Conservation (phyloP, 2,329 filamentous ascomycete species). For the Rutstroemia sp. region DNA sequence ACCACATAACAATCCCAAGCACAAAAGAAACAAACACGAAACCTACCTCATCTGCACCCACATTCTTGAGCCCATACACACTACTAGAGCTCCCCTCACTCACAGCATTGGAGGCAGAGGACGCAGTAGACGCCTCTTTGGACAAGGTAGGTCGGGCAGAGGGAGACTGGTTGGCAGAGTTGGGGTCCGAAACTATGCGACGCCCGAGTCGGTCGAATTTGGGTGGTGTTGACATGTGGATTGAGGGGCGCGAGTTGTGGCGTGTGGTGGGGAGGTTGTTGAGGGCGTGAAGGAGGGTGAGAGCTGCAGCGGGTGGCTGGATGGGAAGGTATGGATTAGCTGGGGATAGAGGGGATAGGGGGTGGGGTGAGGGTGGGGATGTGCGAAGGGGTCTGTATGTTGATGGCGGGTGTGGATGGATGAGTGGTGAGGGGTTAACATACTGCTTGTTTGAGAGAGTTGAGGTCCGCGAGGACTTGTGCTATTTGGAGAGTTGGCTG, state of each 20-base stretch:
- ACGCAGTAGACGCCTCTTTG: background rate
- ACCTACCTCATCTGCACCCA: background rate
- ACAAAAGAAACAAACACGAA: background rate
- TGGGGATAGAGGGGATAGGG: background rate
- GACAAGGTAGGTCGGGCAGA: background rate
- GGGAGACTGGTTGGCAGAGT: background rate
- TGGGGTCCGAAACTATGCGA: background rate
- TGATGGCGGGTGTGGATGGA: background rate
- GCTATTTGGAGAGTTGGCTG: slow-evolving; percentile 1
- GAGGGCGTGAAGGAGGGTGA: slow-evolving; percentile 2
- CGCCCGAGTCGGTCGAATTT: slow-evolving; percentile 2
- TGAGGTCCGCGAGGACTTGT: slow-evolving; percentile 10
- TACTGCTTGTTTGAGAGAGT: slow-evolving; percentile 8
- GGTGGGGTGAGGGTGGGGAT: background rate
- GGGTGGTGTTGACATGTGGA: background rate
- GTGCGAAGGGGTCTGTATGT: background rate
- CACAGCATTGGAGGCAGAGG: background rate
- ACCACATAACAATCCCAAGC: background rate
- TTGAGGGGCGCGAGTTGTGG: slow-evolving; percentile 1
- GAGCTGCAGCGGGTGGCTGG: background rate
- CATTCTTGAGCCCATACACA: too few relatives aligned
- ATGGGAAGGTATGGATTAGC: background rate
- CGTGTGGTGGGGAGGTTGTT: background rate
- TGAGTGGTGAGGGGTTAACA: background rate
- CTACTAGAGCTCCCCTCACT: background rate